Percentiles rank a stretch among this genome's conserved stretches.
Evolutionary conservation across 805 yeast genomes (phyloP).

Genomic region (Yarrowia porcina): DNA sequence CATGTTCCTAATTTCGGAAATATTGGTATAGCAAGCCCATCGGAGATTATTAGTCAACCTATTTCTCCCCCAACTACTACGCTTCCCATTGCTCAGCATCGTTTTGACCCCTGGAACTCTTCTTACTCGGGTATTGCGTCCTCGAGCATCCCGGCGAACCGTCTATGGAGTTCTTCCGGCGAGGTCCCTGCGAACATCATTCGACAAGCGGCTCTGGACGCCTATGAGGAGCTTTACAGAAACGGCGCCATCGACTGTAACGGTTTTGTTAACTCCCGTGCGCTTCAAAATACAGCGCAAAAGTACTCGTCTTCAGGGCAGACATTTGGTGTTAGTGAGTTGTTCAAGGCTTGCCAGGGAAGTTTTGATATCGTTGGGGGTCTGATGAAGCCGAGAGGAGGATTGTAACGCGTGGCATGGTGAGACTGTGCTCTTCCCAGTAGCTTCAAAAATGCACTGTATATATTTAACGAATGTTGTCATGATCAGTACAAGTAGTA

Average conservation of each 20-base stretch:
- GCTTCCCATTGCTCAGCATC: neutral
- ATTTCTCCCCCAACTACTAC: neutral
- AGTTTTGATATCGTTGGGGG: constrained; percentile 3
- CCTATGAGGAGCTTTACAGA: constrained; percentile 14
- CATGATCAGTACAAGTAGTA: neutral
- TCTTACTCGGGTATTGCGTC: constrained; percentile 11
- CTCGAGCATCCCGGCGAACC: neutral
- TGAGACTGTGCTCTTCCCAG: neutral
- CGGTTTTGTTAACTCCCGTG: constrained; percentile 14
- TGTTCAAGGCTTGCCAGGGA: constrained; percentile 8
- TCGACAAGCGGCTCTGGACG: constrained; percentile 20
- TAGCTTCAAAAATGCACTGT: neutral
- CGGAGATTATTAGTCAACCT: neutral
- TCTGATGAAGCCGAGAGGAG: constrained; percentile 18
- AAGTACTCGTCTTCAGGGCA: constrained; percentile 6
- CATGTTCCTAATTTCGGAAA: neutral
- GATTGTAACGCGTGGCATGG: neutral
- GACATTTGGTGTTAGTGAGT: constrained; percentile 3
- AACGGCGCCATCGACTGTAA: neutral
- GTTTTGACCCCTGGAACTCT: constrained; percentile 24
- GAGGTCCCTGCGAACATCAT: constrained; percentile 10
- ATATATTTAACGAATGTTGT: constrained; percentile 8
- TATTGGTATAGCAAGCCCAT: neutral
- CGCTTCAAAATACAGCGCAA: constrained; percentile 3
- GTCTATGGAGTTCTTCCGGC: neutral